Percentiles rank a stretch among this genome's conserved stretches.
Evolutionary conservation across 345 rosid species (phyloP).

Genomic region (Pistacia vera): DNA sequence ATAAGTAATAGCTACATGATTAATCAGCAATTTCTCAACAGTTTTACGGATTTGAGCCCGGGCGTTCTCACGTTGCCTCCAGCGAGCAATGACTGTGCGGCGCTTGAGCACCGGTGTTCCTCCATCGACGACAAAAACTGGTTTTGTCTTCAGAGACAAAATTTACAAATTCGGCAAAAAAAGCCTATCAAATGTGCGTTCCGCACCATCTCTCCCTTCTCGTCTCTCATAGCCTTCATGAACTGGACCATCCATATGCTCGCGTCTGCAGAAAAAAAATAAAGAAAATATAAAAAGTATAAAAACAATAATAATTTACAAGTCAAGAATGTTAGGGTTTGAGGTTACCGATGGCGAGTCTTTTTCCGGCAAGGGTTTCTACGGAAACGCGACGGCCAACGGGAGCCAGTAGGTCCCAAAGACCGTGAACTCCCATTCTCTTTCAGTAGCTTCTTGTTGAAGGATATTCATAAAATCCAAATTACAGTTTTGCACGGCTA

Average conservation of each 20-base stretch:
- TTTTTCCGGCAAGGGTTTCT: constrained; percentile 86
- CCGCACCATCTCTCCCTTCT: constrained; percentile 89
- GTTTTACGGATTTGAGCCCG: constrained; percentile 91
- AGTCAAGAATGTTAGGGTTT: constrained; percentile 16
- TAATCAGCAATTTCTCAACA: constrained; percentile 90
- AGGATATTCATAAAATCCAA: background rate
- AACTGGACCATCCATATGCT: constrained; percentile 98
- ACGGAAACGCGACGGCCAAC: constrained; percentile 98
- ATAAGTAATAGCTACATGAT: constrained; percentile 38
- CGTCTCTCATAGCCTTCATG: constrained; percentile 98
- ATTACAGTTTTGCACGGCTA: too few species aligned
- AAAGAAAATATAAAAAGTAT: background rate
- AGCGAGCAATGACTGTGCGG: constrained; percentile 90
- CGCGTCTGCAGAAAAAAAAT: constrained; percentile 56
- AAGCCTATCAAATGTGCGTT: constrained; percentile 91
- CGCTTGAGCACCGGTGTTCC: constrained; percentile 91
- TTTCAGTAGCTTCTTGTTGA: constrained; percentile 9
- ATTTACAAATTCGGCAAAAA: constrained; percentile 92
- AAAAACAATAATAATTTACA: background rate
- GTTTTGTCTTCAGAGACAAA: constrained; percentile 79
- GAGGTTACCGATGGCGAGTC: constrained; percentile 72
- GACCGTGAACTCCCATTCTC: constrained; percentile 72
- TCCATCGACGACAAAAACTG: constrained; percentile 93
- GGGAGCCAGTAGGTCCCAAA: constrained; percentile 86
- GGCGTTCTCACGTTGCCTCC: constrained; percentile 89